Evolutionary conservation across 768 basidiomycete genomes (phyloP), one percentile per base, ranked within the genome.

Genomic region (Tubosaeta brunneosetosa): DNA sequence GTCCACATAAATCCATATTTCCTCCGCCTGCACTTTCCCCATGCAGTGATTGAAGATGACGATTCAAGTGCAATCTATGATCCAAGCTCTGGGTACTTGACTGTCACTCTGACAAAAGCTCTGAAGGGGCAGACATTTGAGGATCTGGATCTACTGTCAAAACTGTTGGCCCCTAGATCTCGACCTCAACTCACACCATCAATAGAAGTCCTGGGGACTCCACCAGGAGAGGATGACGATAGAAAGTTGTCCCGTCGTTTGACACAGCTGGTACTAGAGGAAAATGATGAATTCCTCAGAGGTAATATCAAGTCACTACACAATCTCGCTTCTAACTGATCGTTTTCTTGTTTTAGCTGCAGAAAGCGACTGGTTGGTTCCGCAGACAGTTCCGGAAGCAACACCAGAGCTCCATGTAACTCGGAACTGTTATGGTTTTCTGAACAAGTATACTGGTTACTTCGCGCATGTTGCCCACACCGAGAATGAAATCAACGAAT

Each of bases 1-100:
- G 71, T 91, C 37, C 83, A 92, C 61, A 79, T 91, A 65, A 88
- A 87, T 53, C 91, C 91, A 2, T 94, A 92, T 64, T 93, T 87
- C 61, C 76, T 93, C 49, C 84, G 89, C 2, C 76, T 94, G 55
- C 82, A 84, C 61, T 91, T 94, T 66, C 74, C 85, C 27, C 78
- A 86, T 59, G 66, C 79, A 0, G 65, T 86, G 25, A 58, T 86
- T 37, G 80, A 88, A 51, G 88, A 91, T 52, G 77, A 80, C 29
- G 67, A 70, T 25, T 84, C 88, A 16, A 79, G 80, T 26, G 91
- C 89, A 2, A 64, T 73, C 59, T 94, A 92, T 61, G 86, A 94
- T 66, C 82, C 89, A 27, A 75, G 78, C 34, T 77, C 83, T n/a
- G 91, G 89, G n/a, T 81, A 84, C 63, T 73, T 94, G 59, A 86